phyloP scores from a whole-genome alignment of 495 filamentous ascomycete genomes.

The Podospora conica region DNA sequence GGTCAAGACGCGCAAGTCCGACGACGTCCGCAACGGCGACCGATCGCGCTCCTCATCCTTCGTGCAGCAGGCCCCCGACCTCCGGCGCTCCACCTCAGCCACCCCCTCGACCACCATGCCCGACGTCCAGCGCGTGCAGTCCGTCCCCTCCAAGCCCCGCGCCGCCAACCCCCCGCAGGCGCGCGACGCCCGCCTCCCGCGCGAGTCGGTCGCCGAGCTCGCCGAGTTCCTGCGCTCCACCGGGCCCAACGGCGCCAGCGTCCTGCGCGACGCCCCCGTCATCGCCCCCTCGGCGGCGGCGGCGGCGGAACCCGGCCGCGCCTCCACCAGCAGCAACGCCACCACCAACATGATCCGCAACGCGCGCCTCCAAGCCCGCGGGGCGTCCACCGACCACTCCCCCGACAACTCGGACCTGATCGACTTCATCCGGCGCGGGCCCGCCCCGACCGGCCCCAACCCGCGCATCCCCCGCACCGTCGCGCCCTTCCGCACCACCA shows the following conservation, averaged over 20 bases:
- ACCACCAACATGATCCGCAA: conserved; percentile 30
- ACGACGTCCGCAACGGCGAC: conserved; percentile 31
- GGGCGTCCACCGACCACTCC: conserved; percentile 53
- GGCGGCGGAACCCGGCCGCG: conserved; percentile 25
- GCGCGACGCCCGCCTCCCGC: conserved; percentile 59
- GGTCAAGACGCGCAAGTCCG: conserved; percentile 35
- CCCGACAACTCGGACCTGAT: conserved; percentile 78
- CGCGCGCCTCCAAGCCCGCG: conserved; percentile 60
- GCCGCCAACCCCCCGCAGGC: conserved; percentile 41
- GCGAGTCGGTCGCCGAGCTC: conserved; percentile 66
- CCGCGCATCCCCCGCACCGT: conserved; percentile 76
- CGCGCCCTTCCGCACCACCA: conserved; percentile 76
- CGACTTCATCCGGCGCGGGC: conserved; percentile 86
- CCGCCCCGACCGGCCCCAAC: conserved; percentile 46
- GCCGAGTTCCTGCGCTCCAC: conserved; percentile 82
- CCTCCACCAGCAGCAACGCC: conserved; percentile 22
- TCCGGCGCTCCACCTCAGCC: conserved; percentile 34
- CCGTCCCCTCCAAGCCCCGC: conserved; percentile 29
- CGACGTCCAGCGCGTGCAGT: conserved; percentile 31
- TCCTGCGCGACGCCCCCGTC: conserved; percentile 19
- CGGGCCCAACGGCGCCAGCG: conserved; percentile 50
- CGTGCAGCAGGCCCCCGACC: conserved; percentile 22
- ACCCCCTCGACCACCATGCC: conserved; percentile 32
- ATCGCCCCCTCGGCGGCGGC: conserved; percentile 17
- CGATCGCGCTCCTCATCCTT: conserved; percentile 39